Percentiles rank a stretch among this genome's conserved stretches.
phyloP scores from a whole-genome alignment of 2,329 filamentous ascomycete genomes.

The Neofusicoccum ribis region DNA sequence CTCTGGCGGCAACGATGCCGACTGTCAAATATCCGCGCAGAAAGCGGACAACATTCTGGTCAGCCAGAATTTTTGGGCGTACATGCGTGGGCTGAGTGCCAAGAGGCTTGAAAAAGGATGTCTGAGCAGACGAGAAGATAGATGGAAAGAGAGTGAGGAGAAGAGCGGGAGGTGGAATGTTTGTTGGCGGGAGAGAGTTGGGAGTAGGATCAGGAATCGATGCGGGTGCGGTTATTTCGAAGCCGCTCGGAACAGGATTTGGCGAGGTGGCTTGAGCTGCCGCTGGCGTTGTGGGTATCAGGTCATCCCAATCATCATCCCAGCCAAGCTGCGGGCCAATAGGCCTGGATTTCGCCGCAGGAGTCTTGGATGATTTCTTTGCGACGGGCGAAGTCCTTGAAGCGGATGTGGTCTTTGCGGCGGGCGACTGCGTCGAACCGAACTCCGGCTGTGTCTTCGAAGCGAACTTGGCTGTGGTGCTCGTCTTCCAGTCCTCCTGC shows the following conservation, averaged over 20 bases:
- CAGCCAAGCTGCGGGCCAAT: neutral
- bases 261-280: constrained; percentile 16
- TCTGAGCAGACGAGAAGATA: constrained; percentile 66
- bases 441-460: neutral
- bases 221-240: neutral
- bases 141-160: constrained; percentile 75
- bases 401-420: too few relatives aligned
- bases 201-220: constrained; percentile 25
- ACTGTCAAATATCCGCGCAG: constrained; percentile 64
- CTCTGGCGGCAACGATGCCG: constrained; percentile 68
- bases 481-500: constrained; percentile 14
- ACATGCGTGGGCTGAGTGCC: constrained; percentile 58
- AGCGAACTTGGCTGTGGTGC: constrained; percentile 18
- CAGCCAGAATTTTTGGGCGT: constrained; percentile 64
- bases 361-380: constrained; percentile 26
- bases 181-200: constrained; percentile 65
- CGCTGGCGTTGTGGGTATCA: constrained; percentile 26
- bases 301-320: constrained; percentile 39
- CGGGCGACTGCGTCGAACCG: constrained; percentile 27
- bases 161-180: constrained; percentile 84
- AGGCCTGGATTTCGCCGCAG: constrained; percentile 4
- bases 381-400: constrained; percentile 19
- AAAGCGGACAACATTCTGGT: constrained; percentile 63
- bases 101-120: constrained; percentile 65
- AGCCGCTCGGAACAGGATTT: neutral